Base-by-base conservation (phyloP, 345 rosid genomes). In the Populus nigra region DNA sequence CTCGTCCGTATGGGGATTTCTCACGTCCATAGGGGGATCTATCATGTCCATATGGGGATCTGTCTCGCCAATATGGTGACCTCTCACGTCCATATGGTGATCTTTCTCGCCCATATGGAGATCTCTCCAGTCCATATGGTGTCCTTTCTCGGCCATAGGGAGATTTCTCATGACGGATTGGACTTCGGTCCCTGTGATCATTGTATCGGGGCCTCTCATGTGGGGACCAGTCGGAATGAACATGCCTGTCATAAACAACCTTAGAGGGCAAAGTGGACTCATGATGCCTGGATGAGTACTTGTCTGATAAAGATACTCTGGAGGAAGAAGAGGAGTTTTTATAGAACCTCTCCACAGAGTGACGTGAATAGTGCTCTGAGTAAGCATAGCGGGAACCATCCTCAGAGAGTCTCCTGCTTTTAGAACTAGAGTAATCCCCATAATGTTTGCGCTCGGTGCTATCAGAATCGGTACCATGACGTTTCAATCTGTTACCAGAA, bases 401-500 rank as follows among this genome's bases (percentile, higher is more conserved):
- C 83, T 92, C 96, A 49, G 91, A 88, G 75, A 92, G 80, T 84
- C 88, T 92, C 85, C 99, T 84, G 87, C 88, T 89, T 87, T 96
- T 94, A 22, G 90, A 80, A 85, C 86, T 84, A 27, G 87, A 82
- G 79, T 88, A 85, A 80, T 90, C 98, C 63, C 86, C 88, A 69
- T 83, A 82, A 83, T 86, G 84, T 80, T 90, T 93, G 73, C 89
- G 93, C 65, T 92, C 99, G 85, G 69, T 80, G 78, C 85, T 65
- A 81, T 90, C 97, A 33, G 87, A 84, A 79, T 92, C 97, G 62
- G 88, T 82, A 76, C 89, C 89, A 69, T 91, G 90, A 73, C 99
- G 90, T 90, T 92, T 96, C 83, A 86, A 78, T 79, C 94, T 87
- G 87, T 87, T 92, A 72, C 78, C 88, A 22, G 89, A 81, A 83